Percentiles rank a stretch among this genome's conserved stretches.
phyloP scores from a whole-genome alignment of 768 basidiomycete genomes.

The Phanerochaete sordida region DNA sequence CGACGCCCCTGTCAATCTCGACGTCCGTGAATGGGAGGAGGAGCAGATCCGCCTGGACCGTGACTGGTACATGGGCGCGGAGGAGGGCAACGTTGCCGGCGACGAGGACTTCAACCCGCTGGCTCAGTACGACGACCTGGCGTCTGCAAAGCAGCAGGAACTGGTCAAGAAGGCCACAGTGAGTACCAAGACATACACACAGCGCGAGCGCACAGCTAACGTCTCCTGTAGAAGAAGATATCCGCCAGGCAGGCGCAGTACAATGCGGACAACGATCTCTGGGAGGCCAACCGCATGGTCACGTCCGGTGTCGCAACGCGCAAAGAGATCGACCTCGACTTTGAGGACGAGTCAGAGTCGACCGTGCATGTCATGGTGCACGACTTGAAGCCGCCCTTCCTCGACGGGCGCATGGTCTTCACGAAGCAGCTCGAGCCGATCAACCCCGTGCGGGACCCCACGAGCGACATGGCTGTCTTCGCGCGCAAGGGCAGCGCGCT shows the following conservation, averaged over 20 bases:
- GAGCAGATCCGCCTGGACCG: conserved; percentile 89
- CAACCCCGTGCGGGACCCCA: conserved; percentile 91
- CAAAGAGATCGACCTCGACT: conserved; percentile 85
- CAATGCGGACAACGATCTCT: conserved; percentile 98
- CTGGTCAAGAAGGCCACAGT: conserved; percentile 65
- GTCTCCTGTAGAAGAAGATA: conserved; percentile 62
- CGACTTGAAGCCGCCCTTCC: conserved; percentile 94
- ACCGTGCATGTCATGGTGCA: conserved; percentile 98
- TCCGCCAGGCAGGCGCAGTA: conserved; percentile 97
- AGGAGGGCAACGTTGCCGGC: conserved; percentile 80
- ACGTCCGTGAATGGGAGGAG: conserved; percentile 94
- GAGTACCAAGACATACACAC: not conserved
- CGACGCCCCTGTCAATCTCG: conserved; percentile 58
- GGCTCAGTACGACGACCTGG: conserved; percentile 88
- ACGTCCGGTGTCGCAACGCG: conserved; percentile 93
- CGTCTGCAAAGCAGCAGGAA: conserved; percentile 63
- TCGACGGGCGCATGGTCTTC: conserved; percentile 94
- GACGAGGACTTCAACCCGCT: conserved; percentile 94
- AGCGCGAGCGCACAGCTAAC: conserved; percentile 16
- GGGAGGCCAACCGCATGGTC: conserved; percentile 98
- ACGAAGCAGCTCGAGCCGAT: conserved; percentile 97
- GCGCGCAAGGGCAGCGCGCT: conserved; percentile 95
- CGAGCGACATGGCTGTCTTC: conserved; percentile 94
- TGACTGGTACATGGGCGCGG: conserved; percentile 95
- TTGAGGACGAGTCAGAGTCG: conserved; percentile 94